phyloP scores from a whole-genome alignment of 164 flowering plant genomes.

The Saururus chinensis region DNA sequence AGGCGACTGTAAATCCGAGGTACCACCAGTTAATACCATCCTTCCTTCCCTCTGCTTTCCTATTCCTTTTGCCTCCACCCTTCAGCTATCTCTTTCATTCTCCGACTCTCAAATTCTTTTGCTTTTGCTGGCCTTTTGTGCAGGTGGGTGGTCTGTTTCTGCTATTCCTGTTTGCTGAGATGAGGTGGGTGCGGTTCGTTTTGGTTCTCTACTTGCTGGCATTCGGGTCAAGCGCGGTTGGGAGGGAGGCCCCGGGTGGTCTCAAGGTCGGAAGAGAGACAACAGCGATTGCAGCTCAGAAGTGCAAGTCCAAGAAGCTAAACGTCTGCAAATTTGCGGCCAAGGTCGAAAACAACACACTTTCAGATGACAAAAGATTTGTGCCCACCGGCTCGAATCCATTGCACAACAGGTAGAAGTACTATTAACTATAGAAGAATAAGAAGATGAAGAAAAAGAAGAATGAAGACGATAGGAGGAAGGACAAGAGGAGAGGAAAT shows the following conservation, averaged over 20 bases:
- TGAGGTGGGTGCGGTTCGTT: not conserved
- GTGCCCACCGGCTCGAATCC: not conserved
- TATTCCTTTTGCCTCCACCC: not conserved
- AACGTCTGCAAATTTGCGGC: not conserved
- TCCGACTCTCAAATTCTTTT: too few species aligned
- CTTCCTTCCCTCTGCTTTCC: not conserved
- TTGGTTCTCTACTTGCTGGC: not conserved
- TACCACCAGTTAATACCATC: not conserved
- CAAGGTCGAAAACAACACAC: not conserved
- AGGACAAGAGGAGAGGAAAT: not conserved
- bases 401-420: not conserved
- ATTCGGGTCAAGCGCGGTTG: not conserved
- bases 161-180: not conserved
- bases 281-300: not conserved
- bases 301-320: not conserved
- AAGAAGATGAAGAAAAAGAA: not conserved
- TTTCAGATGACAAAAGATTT: not conserved
- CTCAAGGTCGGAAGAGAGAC: not conserved
- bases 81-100: not conserved
- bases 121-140: not conserved
- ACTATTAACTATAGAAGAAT: too few species aligned
- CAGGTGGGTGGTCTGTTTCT: not conserved
- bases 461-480: not conserved
- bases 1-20: not conserved
- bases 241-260: not conserved